Percentiles rank a stretch among this genome's conserved stretches.
Conservation (phyloP, 1,139 yeast species). For the Suhomyces panamericanus region DNA sequence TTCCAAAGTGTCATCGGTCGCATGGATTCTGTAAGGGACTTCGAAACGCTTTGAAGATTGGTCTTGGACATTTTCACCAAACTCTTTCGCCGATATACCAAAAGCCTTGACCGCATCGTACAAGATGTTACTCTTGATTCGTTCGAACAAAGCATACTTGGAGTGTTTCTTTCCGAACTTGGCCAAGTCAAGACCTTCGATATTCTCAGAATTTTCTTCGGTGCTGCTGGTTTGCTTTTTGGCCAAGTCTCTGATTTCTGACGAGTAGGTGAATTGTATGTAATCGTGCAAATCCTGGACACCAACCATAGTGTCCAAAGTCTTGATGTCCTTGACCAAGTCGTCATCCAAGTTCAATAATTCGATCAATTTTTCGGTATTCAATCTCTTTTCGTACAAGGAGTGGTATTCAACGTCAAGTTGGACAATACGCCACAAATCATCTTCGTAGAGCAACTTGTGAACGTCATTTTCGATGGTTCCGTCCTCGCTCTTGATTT, state of each 20-base stretch:
- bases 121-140: constrained; percentile 66
- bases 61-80: constrained; percentile 81
- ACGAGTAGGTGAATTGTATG: constrained; percentile 75
- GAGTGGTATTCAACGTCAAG: constrained; percentile 90
- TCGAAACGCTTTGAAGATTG: constrained; percentile 48
- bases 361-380: constrained; percentile 58
- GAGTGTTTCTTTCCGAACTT: constrained; percentile 58
- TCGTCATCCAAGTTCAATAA: constrained; percentile 60
- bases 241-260: constrained; percentile 56
- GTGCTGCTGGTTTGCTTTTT: constrained; percentile 22
- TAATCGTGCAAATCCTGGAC: constrained; percentile 88
- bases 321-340: constrained; percentile 52
- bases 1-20: constrained; percentile 69
- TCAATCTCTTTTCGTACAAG: constrained; percentile 69
- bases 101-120: constrained; percentile 69
- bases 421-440: constrained; percentile 86
- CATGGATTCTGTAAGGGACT: constrained; percentile 63
- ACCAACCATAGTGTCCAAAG: constrained; percentile 71
- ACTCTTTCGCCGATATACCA: constrained; percentile 76
- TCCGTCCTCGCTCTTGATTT: constrained; percentile 49
- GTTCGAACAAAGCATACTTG: constrained; percentile 72
- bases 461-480: constrained; percentile 43
- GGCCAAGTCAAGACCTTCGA: constrained; percentile 11
- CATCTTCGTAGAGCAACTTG: constrained; percentile 71
- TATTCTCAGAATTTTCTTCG: constrained; percentile 19